phyloP scores from a whole-genome alignment of 164 flowering plant genomes.

The Stephania cephalantha region DNA sequence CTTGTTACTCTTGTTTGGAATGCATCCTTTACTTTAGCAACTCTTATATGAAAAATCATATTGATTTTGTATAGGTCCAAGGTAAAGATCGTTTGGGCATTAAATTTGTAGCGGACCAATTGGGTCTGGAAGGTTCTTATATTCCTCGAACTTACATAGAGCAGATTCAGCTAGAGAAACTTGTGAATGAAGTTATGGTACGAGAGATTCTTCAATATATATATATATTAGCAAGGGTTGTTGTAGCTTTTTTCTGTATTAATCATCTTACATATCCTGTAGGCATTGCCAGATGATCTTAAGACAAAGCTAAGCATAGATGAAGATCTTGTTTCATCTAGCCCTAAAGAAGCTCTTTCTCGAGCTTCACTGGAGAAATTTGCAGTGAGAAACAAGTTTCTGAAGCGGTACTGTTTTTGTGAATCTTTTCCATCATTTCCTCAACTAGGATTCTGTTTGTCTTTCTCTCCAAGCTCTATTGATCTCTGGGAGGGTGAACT shows the following conservation, averaged over 20 bases:
- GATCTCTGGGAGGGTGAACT: background rate
- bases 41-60: background rate
- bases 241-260: slow-evolving; percentile 5
- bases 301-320: slow-evolving; percentile 90
- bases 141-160: slow-evolving; percentile 91
- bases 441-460: background rate
- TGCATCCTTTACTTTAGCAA: background rate
- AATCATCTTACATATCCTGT: slow-evolving; percentile 22
- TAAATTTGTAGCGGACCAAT: slow-evolving; percentile 56
- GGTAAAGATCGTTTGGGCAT: slow-evolving; percentile 77
- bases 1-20: background rate
- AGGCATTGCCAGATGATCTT: slow-evolving; percentile 94
- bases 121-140: slow-evolving; percentile 87
- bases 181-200: slow-evolving; percentile 94
- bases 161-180: slow-evolving; percentile 95
- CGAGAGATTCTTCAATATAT: slow-evolving; percentile 19
- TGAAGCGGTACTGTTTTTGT: slow-evolving; percentile 42
- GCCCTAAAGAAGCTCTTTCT: slow-evolving; percentile 77
- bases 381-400: slow-evolving; percentile 48
- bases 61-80: slow-evolving; percentile 63
- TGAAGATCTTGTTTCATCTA: slow-evolving; percentile 68
- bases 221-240: slow-evolving; percentile 10
- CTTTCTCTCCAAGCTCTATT: background rate
- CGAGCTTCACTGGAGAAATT: slow-evolving; percentile 65
- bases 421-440: background rate